These are phyloP conservation scores for Fraxinus velutina DNA, from an alignment of 305 asterid species.

Conservation along the genomic window DNA sequence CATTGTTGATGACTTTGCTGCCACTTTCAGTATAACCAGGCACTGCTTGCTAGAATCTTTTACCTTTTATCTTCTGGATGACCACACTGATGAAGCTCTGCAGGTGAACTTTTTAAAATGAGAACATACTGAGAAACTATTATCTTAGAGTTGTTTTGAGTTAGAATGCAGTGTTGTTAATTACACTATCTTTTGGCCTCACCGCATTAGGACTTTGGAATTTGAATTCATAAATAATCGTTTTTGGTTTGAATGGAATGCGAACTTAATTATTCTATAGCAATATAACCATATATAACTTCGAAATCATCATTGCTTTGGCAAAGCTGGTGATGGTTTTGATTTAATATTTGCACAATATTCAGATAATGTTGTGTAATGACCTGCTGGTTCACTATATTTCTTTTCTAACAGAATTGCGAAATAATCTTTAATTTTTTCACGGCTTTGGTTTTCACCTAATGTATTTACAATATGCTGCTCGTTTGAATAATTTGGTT, in stretches of 20 bases:
- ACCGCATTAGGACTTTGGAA: not conserved
- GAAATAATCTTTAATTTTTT: not conserved
- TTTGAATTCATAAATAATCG: not conserved
- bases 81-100: conserved; percentile 72
- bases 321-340: conserved; percentile 13
- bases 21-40: conserved; percentile 69
- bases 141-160: conserved; percentile 12
- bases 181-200: not conserved
- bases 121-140: not conserved
- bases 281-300: not conserved
- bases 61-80: conserved; percentile 86
- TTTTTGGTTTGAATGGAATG: not conserved
- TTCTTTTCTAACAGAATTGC: not conserved
- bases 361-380: conserved; percentile 11
- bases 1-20: conserved; percentile 81
- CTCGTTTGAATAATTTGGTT: conserved; percentile 3
- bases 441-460: not conserved
- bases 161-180: conserved; percentile 8
- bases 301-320: not conserved
- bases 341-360: conserved; percentile 10
- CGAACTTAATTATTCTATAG: conserved; percentile 2
- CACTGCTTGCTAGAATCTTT: conserved; percentile 84
- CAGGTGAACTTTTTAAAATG: conserved; percentile 43
- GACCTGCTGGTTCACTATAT: not conserved
- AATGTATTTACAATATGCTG: not conserved